These are phyloP conservation scores for Suillus fuscotomentosus DNA, from an alignment of 768 basidiomycete species.

Conservation along the genomic window DNA sequence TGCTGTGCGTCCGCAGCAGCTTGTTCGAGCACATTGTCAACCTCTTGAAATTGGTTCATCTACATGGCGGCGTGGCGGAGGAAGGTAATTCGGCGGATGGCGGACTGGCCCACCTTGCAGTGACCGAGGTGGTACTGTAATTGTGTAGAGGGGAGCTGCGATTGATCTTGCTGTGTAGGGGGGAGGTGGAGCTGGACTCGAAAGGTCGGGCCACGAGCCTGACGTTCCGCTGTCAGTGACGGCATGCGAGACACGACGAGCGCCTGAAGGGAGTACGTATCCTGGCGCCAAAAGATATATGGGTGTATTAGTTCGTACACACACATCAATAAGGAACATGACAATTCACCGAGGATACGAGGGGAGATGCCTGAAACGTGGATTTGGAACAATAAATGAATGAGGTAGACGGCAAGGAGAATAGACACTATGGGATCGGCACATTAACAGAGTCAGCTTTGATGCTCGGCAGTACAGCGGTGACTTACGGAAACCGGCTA, in stretches of 20 bases:
- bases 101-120: neutral
- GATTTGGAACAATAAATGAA: neutral
- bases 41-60: neutral
- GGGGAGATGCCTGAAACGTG: neutral
- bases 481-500: neutral
- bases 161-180: neutral
- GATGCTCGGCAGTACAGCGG: neutral
- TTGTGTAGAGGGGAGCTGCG: neutral
- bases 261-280: neutral
- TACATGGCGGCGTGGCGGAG: neutral
- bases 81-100: no score
- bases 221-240: neutral
- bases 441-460: neutral
- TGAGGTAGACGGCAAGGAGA: neutral
- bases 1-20: neutral
- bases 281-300: neutral
- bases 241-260: neutral
- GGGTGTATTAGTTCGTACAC: neutral
- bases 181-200: neutral
- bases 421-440: neutral
- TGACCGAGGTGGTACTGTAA: neutral
- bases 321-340: neutral
- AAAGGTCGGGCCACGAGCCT: neutral
- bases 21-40: neutral
- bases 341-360: neutral